phyloP scores from a whole-genome alignment of 1,284 basidiomycete species.

The Jaminaea rosea region DNA sequence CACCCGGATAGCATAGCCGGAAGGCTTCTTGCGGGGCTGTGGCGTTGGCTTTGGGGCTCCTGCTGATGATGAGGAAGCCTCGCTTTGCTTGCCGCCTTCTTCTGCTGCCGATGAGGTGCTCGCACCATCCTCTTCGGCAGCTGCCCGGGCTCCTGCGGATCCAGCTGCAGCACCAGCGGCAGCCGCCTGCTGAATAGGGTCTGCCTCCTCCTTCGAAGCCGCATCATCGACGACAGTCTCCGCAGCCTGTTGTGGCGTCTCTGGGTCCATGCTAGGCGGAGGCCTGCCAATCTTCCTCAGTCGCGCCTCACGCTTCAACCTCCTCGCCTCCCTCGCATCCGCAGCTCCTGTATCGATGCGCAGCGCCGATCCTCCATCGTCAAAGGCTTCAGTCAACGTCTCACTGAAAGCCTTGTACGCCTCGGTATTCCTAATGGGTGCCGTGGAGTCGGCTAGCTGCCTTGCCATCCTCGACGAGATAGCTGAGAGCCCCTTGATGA shows the following conservation, averaged over 20 bases:
- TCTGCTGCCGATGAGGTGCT: neutral
- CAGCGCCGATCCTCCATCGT: conserved; percentile 74
- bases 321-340: conserved; percentile 60
- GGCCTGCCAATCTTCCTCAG: conserved; percentile 40
- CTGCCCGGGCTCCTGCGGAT: neutral
- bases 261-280: conserved; percentile 18
- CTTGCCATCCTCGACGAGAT: conserved; percentile 29
- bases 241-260: neutral
- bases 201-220: conserved; percentile 4
- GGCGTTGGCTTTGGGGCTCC: neutral
- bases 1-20: conserved; percentile 34
- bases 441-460: conserved; percentile 37
- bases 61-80: neutral
- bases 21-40: conserved; percentile 12
- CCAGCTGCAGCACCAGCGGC: conserved; percentile 7
- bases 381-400: conserved; percentile 80
- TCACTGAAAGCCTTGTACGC: conserved; percentile 88
- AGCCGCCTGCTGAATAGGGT: neutral
- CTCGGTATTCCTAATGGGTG: conserved; percentile 73
- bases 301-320: conserved; percentile 34
- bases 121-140: conserved; percentile 4
- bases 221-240: conserved; percentile 5
- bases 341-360: conserved; percentile 53
- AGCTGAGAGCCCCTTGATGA: conserved; percentile 61
- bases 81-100: neutral